Percentiles rank a stretch among this genome's conserved stretches.
Conservation (phyloP, 1,284 basidiomycete genomes). For the Coniophora puteana region DNA sequence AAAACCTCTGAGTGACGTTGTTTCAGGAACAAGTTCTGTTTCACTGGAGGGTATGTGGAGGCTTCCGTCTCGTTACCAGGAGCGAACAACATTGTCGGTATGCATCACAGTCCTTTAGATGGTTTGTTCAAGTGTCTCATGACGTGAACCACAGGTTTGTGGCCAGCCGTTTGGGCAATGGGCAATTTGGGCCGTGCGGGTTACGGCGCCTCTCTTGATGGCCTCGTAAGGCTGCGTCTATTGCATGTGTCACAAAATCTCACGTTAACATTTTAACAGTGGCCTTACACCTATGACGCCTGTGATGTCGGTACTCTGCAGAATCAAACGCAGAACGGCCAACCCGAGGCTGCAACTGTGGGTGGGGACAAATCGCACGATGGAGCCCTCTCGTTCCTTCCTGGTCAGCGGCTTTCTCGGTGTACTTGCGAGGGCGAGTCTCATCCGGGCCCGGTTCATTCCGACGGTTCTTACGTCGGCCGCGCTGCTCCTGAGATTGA, state of each 20-base stretch:
- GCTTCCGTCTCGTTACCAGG: constrained; percentile 67
- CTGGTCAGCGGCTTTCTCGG: constrained; percentile 46
- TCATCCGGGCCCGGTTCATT: constrained; percentile 57
- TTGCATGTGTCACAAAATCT: neutral
- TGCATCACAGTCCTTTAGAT: constrained; percentile 21
- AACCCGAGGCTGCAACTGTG: constrained; percentile 33
- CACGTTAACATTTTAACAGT: constrained; percentile 22
- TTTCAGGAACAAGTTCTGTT: constrained; percentile 74
- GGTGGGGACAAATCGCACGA: constrained; percentile 32
- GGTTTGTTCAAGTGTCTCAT: constrained; percentile 7
- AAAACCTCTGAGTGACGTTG: constrained; percentile 7
- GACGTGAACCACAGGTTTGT: constrained; percentile 37
- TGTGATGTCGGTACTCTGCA: constrained; percentile 59
- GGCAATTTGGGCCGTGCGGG: constrained; percentile 67
- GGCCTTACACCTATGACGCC: constrained; percentile 43
- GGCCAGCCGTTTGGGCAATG: constrained; percentile 63
- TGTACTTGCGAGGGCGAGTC: constrained; percentile 55
- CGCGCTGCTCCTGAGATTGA: constrained; percentile 52
- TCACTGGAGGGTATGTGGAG: constrained; percentile 65
- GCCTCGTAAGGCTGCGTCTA: constrained; percentile 25
- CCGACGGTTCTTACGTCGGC: constrained; percentile 54
- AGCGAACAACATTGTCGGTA: constrained; percentile 44
- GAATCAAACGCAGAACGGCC: constrained; percentile 43
- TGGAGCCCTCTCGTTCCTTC: constrained; percentile 42
- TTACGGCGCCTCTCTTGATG: constrained; percentile 36